These are phyloP conservation scores for Leptographium radiaticola DNA, from an alignment of 2,329 filamentous ascomycete genomes.

Conservation along the genomic window DNA sequence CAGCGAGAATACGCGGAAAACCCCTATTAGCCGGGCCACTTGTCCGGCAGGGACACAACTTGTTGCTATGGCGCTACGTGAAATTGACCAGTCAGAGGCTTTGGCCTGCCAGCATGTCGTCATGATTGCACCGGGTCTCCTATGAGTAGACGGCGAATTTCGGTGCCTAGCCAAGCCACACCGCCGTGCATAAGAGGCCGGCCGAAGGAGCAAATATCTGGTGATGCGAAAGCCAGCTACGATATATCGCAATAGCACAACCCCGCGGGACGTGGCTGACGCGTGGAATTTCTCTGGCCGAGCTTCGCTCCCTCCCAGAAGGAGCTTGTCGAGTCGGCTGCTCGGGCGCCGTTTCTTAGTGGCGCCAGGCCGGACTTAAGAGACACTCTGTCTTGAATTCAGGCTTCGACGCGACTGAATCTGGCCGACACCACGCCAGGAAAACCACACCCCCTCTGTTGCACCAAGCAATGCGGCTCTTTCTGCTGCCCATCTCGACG, in stretches of 20 bases:
- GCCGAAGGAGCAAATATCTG: neutral
- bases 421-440: neutral
- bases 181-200: neutral
- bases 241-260: too few relatives aligned
- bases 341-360: neutral
- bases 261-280: too few relatives aligned
- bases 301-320: too few relatives aligned
- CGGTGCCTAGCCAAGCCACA: neutral
- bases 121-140: slow-evolving; percentile 4
- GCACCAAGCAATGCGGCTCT: slow-evolving; percentile 61
- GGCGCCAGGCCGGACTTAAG: neutral
- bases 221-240: too few relatives aligned
- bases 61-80: neutral
- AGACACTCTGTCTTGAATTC: neutral
- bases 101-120: slow-evolving; percentile 10
- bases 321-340: neutral
- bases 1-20: neutral
- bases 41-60: neutral
- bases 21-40: too few relatives aligned
- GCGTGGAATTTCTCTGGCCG: too few relatives aligned
- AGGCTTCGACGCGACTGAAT: neutral
- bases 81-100: slow-evolving; percentile 9
- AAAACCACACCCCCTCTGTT: neutral
- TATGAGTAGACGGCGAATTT: neutral
- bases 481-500: slow-evolving; percentile 85